Evolutionary conservation across 768 basidiomycete genomes (phyloP).

Genomic region (Butyriboletus loyo): DNA sequence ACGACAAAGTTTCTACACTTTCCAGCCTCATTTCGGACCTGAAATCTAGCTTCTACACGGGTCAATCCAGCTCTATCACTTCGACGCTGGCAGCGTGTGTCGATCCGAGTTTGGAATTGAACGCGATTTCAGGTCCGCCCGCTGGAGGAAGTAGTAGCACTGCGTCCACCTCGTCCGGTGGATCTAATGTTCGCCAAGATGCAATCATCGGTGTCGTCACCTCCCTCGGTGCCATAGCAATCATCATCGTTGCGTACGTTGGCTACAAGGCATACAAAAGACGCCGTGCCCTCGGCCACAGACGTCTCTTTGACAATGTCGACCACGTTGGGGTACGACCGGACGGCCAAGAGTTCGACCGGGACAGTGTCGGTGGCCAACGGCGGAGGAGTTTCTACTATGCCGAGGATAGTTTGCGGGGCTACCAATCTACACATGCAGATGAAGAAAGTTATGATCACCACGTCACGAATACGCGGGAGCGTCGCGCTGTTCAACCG

Average conservation of each 20-base stretch:
- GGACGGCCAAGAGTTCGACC: constrained; percentile 73
- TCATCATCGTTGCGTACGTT: constrained; percentile 71
- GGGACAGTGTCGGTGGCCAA: constrained; percentile 69
- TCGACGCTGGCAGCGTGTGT: constrained; percentile 63
- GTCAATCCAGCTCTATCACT: constrained; percentile 42
- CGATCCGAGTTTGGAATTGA: constrained; percentile 62
- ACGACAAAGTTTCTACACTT: constrained; percentile 52
- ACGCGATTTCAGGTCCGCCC: constrained; percentile 42
- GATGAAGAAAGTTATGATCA: constrained; percentile 39
- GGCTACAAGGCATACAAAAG: constrained; percentile 65
- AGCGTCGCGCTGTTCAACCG: constrained; percentile 59
- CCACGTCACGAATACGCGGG: constrained; percentile 40
- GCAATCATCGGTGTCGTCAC: constrained; percentile 91
- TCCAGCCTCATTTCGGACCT: constrained; percentile 59
- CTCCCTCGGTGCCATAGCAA: constrained; percentile 73
- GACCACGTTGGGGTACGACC: constrained; percentile 45
- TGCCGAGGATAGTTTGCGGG: constrained; percentile 78
- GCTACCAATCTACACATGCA: constrained; percentile 41
- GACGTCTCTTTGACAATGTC: constrained; percentile 59
- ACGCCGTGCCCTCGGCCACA: constrained; percentile 66
- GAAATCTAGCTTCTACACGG: constrained; percentile 65
- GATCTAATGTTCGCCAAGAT: constrained; percentile 54
- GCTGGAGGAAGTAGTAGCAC: constrained; percentile 20
- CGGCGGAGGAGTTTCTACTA: constrained; percentile 81
- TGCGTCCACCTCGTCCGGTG: constrained; percentile 24